Conservation (phyloP, 2,329 filamentous ascomycete genomes). For the Trichoderma hamatum region DNA sequence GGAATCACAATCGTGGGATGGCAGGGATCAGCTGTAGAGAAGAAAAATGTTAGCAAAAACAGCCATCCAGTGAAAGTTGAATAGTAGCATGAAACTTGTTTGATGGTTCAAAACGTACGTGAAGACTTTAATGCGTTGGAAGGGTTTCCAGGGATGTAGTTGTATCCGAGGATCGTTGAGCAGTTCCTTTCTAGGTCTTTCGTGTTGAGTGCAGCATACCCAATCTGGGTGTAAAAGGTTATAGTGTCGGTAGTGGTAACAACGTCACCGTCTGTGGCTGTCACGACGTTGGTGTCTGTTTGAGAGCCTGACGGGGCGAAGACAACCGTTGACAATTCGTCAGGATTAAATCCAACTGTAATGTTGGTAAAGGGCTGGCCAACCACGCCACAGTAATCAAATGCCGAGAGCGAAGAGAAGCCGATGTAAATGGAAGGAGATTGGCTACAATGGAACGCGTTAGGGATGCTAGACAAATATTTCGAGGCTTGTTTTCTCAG, state of each 20-base stretch:
- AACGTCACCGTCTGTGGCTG: background rate
- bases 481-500: background rate
- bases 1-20: slow-evolving; percentile 28
- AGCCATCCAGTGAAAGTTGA: background rate
- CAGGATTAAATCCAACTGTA: slow-evolving; percentile 21
- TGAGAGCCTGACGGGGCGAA: background rate
- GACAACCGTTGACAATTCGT: slow-evolving; percentile 19
- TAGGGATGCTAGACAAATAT: background rate
- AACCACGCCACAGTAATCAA: slow-evolving; percentile 22
- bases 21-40: slow-evolving; percentile 26
- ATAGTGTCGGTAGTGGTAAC: background rate
- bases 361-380: slow-evolving; percentile 22
- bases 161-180: slow-evolving; percentile 25
- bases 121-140: slow-evolving; percentile 1
- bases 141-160: slow-evolving; percentile 21
- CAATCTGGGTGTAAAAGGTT: background rate
- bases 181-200: slow-evolving; percentile 25
- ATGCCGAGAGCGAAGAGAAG: slow-evolving; percentile 25
- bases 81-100: no score
- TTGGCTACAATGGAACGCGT: background rate
- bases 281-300: background rate
- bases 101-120: slow-evolving; percentile 12
- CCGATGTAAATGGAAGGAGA: slow-evolving; percentile 26
- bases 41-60: background rate
- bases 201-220: slow-evolving; percentile 21